phyloP scores from a whole-genome alignment of 179 eudicot genomes.

The Nepenthes alata region DNA sequence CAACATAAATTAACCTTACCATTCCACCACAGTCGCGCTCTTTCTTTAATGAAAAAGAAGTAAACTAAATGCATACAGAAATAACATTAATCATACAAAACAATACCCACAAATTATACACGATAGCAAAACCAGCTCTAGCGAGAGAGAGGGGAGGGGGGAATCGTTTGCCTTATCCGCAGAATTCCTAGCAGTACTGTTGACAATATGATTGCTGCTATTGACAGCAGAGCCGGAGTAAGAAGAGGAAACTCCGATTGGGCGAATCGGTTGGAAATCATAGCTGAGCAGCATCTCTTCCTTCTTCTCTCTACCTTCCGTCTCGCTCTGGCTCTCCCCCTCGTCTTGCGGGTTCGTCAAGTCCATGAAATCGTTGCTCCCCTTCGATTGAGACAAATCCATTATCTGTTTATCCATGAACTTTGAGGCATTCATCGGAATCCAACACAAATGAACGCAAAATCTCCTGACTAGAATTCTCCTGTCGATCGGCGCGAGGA shows the following conservation, averaged over 20 bases:
- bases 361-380: slow-evolving; percentile 46
- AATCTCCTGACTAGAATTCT: too few species aligned
- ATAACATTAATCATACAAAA: not conserved
- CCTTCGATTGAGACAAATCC: slow-evolving; percentile 75
- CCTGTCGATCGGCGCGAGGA: too few species aligned
- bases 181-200: slow-evolving; percentile 37
- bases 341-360: slow-evolving; percentile 43
- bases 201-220: slow-evolving; percentile 9
- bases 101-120: not conserved
- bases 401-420: slow-evolving; percentile 90
- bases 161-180: slow-evolving; percentile 30
- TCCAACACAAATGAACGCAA: not conserved
- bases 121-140: not conserved
- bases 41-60: too few species aligned
- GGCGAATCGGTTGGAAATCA: slow-evolving; percentile 77
- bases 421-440: slow-evolving; percentile 64
- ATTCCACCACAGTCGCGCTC: too few species aligned
- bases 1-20: too few species aligned
- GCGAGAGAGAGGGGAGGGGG: slow-evolving; percentile 3
- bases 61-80: too few species aligned
- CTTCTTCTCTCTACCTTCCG: slow-evolving; percentile 16
- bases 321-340: slow-evolving; percentile 18
- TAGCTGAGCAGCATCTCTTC: slow-evolving; percentile 59
- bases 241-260: slow-evolving; percentile 9
- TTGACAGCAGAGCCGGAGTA: slow-evolving; percentile 17